phyloP scores from a whole-genome alignment of 1,139 yeast species.

The Hyphopichia fennica region DNA sequence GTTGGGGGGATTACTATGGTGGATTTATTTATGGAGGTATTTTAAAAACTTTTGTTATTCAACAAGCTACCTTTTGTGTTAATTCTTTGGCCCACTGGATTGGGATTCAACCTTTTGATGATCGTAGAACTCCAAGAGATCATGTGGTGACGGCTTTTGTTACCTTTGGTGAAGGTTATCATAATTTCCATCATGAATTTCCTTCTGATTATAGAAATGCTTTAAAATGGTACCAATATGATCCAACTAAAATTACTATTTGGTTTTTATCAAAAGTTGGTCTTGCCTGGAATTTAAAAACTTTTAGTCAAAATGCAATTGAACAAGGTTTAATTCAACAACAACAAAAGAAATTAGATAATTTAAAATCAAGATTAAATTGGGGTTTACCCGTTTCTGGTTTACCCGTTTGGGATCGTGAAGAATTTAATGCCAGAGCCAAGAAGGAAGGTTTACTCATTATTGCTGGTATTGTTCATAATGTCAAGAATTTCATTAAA shows the following conservation, averaged over 20 bases:
- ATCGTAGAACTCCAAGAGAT: conserved; percentile 96
- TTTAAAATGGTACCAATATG: conserved; percentile 97
- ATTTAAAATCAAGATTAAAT: conserved; percentile 71
- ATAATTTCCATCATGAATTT: conserved; percentile 98
- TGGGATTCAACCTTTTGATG: conserved; percentile 97
- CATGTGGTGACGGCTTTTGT: conserved; percentile 92
- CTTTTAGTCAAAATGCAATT: conserved; percentile 91
- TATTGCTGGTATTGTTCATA: conserved; percentile 93
- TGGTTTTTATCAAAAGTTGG: conserved; percentile 75
- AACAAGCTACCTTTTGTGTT: conserved; percentile 98
- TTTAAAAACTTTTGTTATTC: conserved; percentile 78
- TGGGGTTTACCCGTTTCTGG: conserved; percentile 91
- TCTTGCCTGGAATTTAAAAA: conserved; percentile 85
- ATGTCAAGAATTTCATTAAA: conserved; percentile 77
- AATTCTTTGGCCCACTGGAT: conserved; percentile 98
- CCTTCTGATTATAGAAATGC: conserved; percentile 99
- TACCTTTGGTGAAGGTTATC: conserved; percentile 98
- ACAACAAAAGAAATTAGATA: conserved; percentile 91
- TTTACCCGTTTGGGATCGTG: conserved; percentile 90
- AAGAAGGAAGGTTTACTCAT: conserved; percentile 62
- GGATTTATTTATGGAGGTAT: conserved; percentile 92
- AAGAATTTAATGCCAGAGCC: conserved; percentile 72
- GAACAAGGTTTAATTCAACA: conserved; percentile 96
- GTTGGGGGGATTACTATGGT: conserved; percentile 90
- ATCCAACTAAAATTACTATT: conserved; percentile 88